phyloP scores from a whole-genome alignment of 805 yeast genomes.

The Lipomyces orientalis region DNA sequence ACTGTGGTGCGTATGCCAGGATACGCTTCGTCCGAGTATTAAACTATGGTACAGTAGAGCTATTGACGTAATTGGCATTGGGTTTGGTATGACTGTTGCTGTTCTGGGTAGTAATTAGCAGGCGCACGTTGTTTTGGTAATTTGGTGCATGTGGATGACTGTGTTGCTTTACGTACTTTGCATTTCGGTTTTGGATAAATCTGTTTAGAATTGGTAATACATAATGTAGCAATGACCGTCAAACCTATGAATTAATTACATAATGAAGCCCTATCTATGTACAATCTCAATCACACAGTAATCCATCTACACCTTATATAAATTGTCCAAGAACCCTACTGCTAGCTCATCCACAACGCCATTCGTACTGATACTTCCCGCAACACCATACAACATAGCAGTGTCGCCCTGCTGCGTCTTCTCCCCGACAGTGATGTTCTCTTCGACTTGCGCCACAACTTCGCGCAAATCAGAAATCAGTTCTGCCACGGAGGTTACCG shows the following conservation, averaged over 20 bases:
- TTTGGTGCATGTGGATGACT: background rate
- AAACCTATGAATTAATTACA: background rate
- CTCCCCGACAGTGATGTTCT: conserved; percentile 3
- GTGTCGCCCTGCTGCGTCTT: conserved; percentile 54
- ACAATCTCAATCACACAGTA: background rate
- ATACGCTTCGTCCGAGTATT: conserved; percentile 10
- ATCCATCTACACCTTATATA: conserved; percentile 58
- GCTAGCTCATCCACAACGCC: conserved; percentile 84
- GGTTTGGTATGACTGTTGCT: background rate
- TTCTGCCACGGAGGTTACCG: conserved; percentile 65
- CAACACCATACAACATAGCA: conserved; percentile 93
- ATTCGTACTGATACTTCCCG: conserved; percentile 83
- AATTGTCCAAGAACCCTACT: conserved; percentile 77
- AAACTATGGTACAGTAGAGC: background rate
- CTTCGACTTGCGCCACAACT: conserved; percentile 4
- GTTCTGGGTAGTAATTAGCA: background rate
- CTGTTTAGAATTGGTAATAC: background rate
- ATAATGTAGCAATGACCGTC: background rate
- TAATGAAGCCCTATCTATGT: background rate
- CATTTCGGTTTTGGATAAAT: background rate
- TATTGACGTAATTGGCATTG: background rate
- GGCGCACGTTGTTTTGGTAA: background rate
- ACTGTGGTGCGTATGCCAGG: conserved; percentile 48
- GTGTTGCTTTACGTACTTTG: background rate
- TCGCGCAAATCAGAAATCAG: conserved; percentile 53